These are phyloP conservation scores for Galerina marginata DNA, from an alignment of 768 basidiomycete genomes.

Conservation along the genomic window DNA sequence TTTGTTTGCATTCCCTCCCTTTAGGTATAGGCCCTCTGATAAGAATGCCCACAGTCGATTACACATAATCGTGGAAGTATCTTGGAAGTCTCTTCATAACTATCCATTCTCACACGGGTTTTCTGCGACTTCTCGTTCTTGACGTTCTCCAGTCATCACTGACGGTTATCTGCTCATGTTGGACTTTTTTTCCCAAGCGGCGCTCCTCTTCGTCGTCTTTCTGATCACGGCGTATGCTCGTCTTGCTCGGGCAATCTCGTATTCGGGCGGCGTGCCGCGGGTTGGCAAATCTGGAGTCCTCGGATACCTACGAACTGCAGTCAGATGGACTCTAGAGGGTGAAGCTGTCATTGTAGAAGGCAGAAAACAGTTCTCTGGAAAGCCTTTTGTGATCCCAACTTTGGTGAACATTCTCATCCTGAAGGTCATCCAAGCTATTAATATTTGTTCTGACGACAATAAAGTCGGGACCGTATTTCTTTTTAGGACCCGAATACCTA, in stretches of 20 bases:
- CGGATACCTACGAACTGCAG: slow-evolving; percentile 41
- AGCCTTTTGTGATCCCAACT: slow-evolving; percentile 42
- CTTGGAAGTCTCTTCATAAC: neutral
- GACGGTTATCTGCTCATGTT: slow-evolving; percentile 12
- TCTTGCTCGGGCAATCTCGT: slow-evolving; percentile 31
- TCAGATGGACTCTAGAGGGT: slow-evolving; percentile 37
- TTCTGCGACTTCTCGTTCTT: slow-evolving; percentile 13
- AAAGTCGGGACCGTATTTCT: slow-evolving; percentile 40
- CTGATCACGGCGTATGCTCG: slow-evolving; percentile 29
- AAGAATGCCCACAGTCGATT: neutral
- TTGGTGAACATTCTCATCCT: slow-evolving; percentile 24
- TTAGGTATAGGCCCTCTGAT: neutral
- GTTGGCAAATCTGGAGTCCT: slow-evolving; percentile 38
- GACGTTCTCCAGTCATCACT: neutral
- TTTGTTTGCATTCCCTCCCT: too few species aligned
- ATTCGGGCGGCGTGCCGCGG: slow-evolving; percentile 37
- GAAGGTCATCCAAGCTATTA: neutral
- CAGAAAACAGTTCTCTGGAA: slow-evolving; percentile 30
- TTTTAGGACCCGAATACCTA: slow-evolving; percentile 37
- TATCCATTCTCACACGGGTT: slow-evolving; percentile 17
- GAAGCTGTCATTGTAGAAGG: slow-evolving; percentile 35
- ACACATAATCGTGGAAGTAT: slow-evolving; percentile 5
- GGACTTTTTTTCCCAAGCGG: slow-evolving; percentile 24
- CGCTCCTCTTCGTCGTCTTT: slow-evolving; percentile 20
- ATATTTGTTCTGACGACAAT: neutral